Percentiles rank a stretch among this genome's conserved stretches.
These are phyloP conservation scores for Tulasnella sp. DNA, from an alignment of 768 basidiomycete species.

Conservation along the genomic window DNA sequence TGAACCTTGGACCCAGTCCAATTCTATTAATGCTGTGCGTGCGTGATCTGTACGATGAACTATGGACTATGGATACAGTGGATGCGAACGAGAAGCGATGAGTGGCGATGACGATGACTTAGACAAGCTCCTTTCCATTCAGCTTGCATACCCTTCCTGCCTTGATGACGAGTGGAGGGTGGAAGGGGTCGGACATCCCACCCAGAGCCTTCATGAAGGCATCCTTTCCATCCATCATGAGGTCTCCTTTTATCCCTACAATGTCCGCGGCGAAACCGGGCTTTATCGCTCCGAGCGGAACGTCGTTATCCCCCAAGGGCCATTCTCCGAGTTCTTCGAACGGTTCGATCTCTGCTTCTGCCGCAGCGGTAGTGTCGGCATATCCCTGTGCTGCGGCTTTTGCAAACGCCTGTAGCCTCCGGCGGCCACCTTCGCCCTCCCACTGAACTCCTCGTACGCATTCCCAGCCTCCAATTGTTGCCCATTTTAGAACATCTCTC, in stretches of 20 bases:
- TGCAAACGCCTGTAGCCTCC: conserved; percentile 36
- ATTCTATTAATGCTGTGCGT: not conserved
- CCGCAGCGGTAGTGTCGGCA: not conserved
- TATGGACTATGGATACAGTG: not conserved
- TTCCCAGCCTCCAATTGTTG: conserved; percentile 57
- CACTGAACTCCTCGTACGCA: conserved; percentile 47
- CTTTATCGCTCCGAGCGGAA: conserved; percentile 54
- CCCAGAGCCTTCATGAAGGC: not conserved
- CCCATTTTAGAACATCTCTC: conserved; percentile 55
- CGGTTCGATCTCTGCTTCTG: not conserved
- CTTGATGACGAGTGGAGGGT: conserved; percentile 59
- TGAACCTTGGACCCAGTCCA: not conserved
- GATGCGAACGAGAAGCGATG: not conserved
- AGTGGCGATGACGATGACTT: not conserved
- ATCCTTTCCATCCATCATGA: conserved; percentile 39
- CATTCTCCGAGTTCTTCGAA: conserved; percentile 35
- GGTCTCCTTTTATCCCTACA: conserved; percentile 42
- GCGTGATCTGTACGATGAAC: not conserved
- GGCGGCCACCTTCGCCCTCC: conserved; percentile 34
- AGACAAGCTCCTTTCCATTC: conserved; percentile 37
- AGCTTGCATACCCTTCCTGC: conserved; percentile 49
- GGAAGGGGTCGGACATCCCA: conserved; percentile 43
- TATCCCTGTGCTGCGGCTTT: conserved; percentile 27
- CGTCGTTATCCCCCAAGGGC: conserved; percentile 47
- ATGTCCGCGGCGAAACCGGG: conserved; percentile 57